Base-by-base conservation (phyloP, 2,329 filamentous ascomycete genomes). In the Capronia epimyces region DNA sequence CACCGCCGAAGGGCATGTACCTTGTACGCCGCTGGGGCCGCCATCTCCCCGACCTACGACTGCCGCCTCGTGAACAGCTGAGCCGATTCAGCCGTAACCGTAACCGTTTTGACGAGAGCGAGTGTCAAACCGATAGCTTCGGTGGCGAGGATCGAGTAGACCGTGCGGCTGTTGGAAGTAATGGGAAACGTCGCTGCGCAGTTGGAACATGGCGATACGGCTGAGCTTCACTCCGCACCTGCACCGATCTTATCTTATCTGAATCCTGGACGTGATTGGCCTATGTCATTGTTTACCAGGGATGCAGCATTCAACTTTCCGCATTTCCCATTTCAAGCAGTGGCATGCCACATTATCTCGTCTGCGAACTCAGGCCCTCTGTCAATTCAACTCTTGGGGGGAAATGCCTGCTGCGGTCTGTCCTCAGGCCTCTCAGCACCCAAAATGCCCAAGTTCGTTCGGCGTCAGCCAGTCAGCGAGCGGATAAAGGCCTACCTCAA, bases 401-500 rank as follows among this genome's bases (percentile, higher is more conserved):
- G 39, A 51, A 37, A 51, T 51, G 49, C 41, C 87, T 60, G 88
- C 88, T 51, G 93, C 79, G 65, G 93, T 90, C 69, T 93, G 82
- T 63, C 88, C 78, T 70, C 91, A 86, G 13, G 18, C 15, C 37
- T 43, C 10, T 25, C 15, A 34, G 21, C 52, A 13, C 15, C 12
- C 39, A 46, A n/a, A 66, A 85, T 89, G 77, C 89, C 89, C 62
- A 83, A 84, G 63, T 79, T 95, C 56, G 83, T 98, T 61, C 89
- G 93, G 66, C 83, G 82, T 63, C 82, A 81, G 66, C 84, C 93
- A 66, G 78, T 95, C 60, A 66, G 72, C 24, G 86, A 97, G 76
- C 87, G 91, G 67, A 78, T 97, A 67, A 82, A 82, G 66, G 78
- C 86, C 50, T 82, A 82, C 67, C 74, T 96, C 52, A 91, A 97